These are phyloP conservation scores for Phytopythium delawarense DNA, from an alignment of 352 stramenopile genomes.

Conservation along the genomic window DNA sequence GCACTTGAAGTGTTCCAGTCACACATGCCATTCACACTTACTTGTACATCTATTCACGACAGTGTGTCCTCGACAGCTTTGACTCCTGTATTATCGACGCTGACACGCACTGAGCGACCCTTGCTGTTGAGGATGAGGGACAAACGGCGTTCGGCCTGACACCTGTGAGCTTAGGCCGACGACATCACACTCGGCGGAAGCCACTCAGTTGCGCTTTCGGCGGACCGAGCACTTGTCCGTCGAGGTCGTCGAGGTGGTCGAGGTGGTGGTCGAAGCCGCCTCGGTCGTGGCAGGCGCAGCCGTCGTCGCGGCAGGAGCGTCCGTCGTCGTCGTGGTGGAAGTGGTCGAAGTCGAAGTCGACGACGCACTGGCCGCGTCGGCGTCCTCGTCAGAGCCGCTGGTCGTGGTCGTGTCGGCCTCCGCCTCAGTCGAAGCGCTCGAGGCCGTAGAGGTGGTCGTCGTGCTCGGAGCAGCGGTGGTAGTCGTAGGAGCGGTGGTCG, in stretches of 20 bases:
- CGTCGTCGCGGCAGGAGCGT: conserved; percentile 4
- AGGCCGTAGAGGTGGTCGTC: conserved; percentile 4
- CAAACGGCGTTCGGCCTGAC: neutral
- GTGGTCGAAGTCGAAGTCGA: neutral
- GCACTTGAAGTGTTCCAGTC: no score
- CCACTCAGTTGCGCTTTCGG: conserved; percentile 8
- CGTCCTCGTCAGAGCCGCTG: neutral
- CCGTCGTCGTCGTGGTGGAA: neutral
- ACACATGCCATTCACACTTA: no score
- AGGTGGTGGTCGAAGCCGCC: neutral
- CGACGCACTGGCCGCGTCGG: neutral
- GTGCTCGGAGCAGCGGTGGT: conserved; percentile 9
- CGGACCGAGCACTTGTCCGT: conserved; percentile 12
- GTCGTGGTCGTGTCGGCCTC: neutral
- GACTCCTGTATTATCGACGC: neutral
- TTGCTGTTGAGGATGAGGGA: neutral
- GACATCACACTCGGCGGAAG: neutral
- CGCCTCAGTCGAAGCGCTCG: conserved; percentile 1
- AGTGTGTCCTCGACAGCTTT: no score
- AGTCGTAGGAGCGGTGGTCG: conserved; percentile 3
- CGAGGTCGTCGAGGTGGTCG: neutral
- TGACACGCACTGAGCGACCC: neutral
- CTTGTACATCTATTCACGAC: no score
- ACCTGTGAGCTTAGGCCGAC: neutral
- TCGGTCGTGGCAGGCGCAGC: neutral